These are phyloP conservation scores for Nicotiana undulata DNA, from an alignment of 257 asterid genomes.

Conservation along the genomic window DNA sequence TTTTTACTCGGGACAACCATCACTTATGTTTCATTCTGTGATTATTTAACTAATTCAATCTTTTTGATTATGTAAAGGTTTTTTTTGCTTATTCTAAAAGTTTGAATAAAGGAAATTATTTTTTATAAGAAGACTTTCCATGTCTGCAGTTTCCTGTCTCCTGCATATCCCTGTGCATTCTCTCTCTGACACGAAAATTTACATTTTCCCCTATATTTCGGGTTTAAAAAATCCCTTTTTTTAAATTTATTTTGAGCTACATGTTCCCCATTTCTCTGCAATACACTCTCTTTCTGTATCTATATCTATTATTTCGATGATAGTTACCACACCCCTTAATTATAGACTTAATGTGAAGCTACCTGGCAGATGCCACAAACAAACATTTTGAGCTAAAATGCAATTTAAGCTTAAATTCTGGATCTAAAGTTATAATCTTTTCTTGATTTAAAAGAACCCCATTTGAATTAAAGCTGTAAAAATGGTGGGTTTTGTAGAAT, in stretches of 20 bases:
- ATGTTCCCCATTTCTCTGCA: constrained; percentile 5
- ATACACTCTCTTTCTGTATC: not conserved
- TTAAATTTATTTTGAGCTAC: not conserved
- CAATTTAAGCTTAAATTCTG: constrained; percentile 25
- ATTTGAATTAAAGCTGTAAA: no score
- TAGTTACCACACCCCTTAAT: not conserved
- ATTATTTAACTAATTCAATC: not conserved
- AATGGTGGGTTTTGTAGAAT: no score
- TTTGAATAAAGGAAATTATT: not conserved
- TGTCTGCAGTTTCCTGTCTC: constrained; percentile 2
- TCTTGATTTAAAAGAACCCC: not conserved
- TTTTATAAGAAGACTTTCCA: not conserved
- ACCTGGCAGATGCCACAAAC: not conserved
- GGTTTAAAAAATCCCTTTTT: not conserved
- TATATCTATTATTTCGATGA: not conserved
- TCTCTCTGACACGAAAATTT: not conserved
- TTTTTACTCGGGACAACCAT: not conserved
- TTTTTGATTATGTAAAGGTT: not conserved
- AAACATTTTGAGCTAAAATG: constrained; percentile 15
- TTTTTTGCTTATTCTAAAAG: not conserved
- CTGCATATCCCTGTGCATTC: not conserved
- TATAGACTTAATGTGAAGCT: not conserved
- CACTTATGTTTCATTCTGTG: not conserved
- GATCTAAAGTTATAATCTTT: constrained; percentile 33
- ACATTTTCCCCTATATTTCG: not conserved